These are phyloP conservation scores for Pyrenula aspistea DNA, from an alignment of 495 filamentous ascomycete species.

Conservation along the genomic window DNA sequence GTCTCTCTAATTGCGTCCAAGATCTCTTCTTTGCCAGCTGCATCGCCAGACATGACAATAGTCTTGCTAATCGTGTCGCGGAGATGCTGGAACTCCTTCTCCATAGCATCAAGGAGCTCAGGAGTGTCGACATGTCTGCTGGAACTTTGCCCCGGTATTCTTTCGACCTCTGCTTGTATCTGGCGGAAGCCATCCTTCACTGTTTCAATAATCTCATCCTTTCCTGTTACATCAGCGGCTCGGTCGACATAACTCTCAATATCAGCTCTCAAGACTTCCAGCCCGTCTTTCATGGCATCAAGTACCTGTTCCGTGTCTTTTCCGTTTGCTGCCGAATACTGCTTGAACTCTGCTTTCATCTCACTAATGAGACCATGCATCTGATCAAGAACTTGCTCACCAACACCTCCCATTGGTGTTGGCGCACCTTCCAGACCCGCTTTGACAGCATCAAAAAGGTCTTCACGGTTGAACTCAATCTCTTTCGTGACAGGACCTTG, in stretches of 20 bases:
- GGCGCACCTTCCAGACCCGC: constrained; percentile 41
- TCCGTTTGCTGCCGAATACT: constrained; percentile 61
- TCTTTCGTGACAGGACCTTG: constrained; percentile 37
- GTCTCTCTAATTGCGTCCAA: constrained; percentile 32
- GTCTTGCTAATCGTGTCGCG: constrained; percentile 59
- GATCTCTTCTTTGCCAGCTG: constrained; percentile 48
- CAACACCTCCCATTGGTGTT: constrained; percentile 34
- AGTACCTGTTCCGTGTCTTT: constrained; percentile 71
- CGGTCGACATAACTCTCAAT: constrained; percentile 71
- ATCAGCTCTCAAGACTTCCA: constrained; percentile 66
- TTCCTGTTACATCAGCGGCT: constrained; percentile 50
- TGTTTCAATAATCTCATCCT: constrained; percentile 67
- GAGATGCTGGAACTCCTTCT: constrained; percentile 56
- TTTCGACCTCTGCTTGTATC: constrained; percentile 61
- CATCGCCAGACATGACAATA: constrained; percentile 44
- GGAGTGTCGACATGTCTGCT: constrained; percentile 31
- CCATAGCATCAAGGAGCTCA: constrained; percentile 57
- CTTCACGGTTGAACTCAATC: constrained; percentile 50
- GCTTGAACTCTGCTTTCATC: constrained; percentile 63
- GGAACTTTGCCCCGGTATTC: constrained; percentile 34
- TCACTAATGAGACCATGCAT: constrained; percentile 63
- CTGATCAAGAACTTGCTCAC: constrained; percentile 57
- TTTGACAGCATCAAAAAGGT: constrained; percentile 54
- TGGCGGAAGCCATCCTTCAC: constrained; percentile 60
- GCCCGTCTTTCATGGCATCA: constrained; percentile 73